phyloP scores from a whole-genome alignment of 129 eudicot genomes.

The Saposhnikovia divaricata region DNA sequence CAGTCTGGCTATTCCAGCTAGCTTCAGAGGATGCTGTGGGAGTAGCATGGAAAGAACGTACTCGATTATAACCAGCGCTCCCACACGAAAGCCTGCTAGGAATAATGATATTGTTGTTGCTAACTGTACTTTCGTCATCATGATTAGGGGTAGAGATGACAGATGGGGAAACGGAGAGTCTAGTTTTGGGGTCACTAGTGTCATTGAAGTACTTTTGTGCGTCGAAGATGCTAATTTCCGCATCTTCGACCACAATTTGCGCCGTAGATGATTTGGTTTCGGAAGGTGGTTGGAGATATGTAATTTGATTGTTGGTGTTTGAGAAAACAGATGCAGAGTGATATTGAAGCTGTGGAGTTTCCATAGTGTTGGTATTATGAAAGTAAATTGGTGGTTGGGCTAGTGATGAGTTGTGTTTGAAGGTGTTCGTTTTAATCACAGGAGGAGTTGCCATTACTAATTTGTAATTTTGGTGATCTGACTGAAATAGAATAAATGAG shows the following conservation, averaged over 20 bases:
- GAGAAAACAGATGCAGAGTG: background rate
- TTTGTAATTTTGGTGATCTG: too few species aligned
- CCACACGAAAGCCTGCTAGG: constrained; percentile 16
- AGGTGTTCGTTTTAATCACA: background rate
- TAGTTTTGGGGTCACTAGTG: constrained; percentile 11
- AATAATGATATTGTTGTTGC: background rate
- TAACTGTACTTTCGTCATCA: background rate
- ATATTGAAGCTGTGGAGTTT: background rate
- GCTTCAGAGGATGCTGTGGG: constrained; percentile 65
- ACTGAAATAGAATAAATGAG: background rate
- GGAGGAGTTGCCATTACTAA: background rate
- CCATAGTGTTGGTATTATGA: background rate
- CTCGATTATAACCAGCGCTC: constrained; percentile 20
- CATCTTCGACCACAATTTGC: constrained; percentile 2
- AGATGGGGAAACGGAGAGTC: background rate
- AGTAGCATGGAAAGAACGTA: constrained; percentile 48
- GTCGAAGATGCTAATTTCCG: constrained; percentile 56
- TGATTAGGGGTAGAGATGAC: background rate
- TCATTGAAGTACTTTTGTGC: constrained; percentile 53
- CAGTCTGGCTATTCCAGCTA: constrained; percentile 62
- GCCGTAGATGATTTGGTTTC: background rate
- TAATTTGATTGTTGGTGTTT: background rate
- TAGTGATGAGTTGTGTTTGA: background rate
- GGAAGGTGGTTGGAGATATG: background rate
- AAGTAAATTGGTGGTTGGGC: background rate